Percentiles rank a stretch among this genome's conserved stretches.
These are phyloP conservation scores for Rhexocercosporidium sp. DNA, from an alignment of 2,329 filamentous ascomycete genomes.

Conservation along the genomic window DNA sequence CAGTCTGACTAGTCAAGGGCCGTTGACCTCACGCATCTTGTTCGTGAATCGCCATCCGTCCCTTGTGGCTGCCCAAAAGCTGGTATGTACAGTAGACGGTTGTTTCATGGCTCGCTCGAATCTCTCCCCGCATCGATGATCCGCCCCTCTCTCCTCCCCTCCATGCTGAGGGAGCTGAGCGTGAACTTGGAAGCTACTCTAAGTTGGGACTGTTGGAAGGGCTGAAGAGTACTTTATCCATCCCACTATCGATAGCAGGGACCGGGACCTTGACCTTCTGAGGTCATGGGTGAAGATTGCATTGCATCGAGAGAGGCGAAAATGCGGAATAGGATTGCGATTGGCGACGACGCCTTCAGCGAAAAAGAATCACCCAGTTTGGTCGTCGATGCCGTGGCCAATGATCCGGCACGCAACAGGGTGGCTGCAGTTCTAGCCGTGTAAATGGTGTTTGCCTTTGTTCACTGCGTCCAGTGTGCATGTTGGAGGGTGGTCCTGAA, in stretches of 20 bases:
- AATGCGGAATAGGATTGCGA: conserved; percentile 17
- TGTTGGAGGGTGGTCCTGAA: conserved; percentile 30
- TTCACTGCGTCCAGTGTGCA: conserved; percentile 28
- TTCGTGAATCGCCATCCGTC: conserved; percentile 25
- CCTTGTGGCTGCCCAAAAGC: conserved; percentile 19
- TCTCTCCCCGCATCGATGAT: conserved; percentile 13
- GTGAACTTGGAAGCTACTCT: neutral
- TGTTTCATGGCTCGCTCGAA: conserved; percentile 34
- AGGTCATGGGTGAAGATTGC: conserved; percentile 13
- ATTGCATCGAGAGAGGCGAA: conserved; percentile 12
- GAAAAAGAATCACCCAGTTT: conserved; percentile 12
- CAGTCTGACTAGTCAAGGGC: too few relatives aligned
- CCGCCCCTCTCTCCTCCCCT: neutral
- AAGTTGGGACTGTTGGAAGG: conserved; percentile 8
- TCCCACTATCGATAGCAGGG: conserved; percentile 23
- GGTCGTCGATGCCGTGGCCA: conserved; percentile 19
- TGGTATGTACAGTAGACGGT: conserved; percentile 17
- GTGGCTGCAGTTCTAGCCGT: conserved; percentile 17
- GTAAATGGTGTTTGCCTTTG: conserved; percentile 23
- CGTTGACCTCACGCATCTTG: conserved; percentile 8
- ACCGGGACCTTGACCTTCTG: conserved; percentile 13
- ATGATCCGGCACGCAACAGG: conserved; percentile 19
- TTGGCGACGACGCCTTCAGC: conserved; percentile 5
- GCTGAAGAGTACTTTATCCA: conserved; percentile 16
- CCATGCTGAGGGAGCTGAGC: neutral